Percentiles rank a stretch among this genome's conserved stretches.
phyloP scores from a whole-genome alignment of 495 filamentous ascomycete genomes.

The Apiosordaria backusii region DNA sequence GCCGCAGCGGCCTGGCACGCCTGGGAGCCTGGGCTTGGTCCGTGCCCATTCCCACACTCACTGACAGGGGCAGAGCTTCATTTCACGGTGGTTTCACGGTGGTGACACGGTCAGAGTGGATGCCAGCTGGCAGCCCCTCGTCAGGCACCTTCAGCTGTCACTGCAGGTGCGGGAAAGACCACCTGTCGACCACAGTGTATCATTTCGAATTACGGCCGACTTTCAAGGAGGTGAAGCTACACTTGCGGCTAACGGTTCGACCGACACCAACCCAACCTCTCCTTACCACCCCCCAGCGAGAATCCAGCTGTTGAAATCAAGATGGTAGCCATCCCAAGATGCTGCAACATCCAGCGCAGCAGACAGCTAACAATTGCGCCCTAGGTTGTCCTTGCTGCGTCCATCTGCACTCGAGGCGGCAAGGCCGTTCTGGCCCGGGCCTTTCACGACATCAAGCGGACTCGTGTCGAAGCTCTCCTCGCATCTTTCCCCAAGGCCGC shows the following conservation, averaged over 20 bases:
- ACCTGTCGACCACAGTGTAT: constrained; percentile 25
- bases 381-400: constrained; percentile 92
- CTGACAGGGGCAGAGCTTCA: not conserved
- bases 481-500: constrained; percentile 97
- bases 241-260: not conserved
- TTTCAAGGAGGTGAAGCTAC: constrained; percentile 17
- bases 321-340: constrained; percentile 22
- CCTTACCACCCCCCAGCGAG: not conserved
- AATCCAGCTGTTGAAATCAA: constrained; percentile 12
- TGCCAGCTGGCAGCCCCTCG: constrained; percentile 31
- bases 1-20: not conserved
- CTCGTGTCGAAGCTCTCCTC: constrained; percentile 90
- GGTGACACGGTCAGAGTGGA: not conserved
- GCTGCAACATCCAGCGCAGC: not conserved
- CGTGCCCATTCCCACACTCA: not conserved
- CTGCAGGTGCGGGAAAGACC: constrained; percentile 25
- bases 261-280: constrained; percentile 16
- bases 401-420: constrained; percentile 96
- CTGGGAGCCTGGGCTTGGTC: not conserved
- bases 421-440: constrained; percentile 95
- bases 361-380: constrained; percentile 16
- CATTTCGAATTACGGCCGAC: constrained; percentile 14
- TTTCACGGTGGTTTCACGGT: not conserved
- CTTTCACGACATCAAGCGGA: constrained; percentile 93
- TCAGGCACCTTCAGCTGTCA: constrained; percentile 2